Base-by-base conservation (phyloP, 1,139 yeast genomes). In the Pichia sp. region DNA sequence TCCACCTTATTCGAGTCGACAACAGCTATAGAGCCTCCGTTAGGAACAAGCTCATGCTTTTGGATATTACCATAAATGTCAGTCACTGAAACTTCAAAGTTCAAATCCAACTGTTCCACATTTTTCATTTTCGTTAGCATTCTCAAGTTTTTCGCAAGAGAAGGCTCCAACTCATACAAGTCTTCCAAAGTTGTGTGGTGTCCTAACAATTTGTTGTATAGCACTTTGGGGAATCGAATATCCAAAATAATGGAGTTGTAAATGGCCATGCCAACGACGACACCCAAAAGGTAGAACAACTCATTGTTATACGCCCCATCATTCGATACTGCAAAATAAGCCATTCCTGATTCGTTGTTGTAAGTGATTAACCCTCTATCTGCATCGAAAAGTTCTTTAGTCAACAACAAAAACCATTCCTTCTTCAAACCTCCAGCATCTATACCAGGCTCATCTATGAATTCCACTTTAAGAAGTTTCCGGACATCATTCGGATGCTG, bases 351-450 rank as follows among this genome's bases (percentile, higher is more conserved):
- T 59, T 85, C 92, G 26, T 84, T 87, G 36, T 83, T 80, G 61
- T 80, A 79, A 10, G 71, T 67, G 55, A 87, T 79, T 71, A 87
- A 74, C 0, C 90, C 89, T 47, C 83, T 79, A 50, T 74, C 73
- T 0, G 90, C 86, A 63, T 78, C 79, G 64, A 92, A 87, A 2
- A 93, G 69, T 29, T 85, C 84, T 56, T 81, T 79, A 1, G 88
- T 84, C 45, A 93, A 72, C 36, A 90, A 69, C 51, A 84, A 73
- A 68, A 93, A 92, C 98, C 98, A 93, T 66, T 93, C 98, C 66
- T 90, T 92, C 61, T 85, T 81, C 57, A 92, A 75, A 0, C 99
- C 99, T 1, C 98, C 99, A 0, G 90, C 97, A 72, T 93, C 99
- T 26, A 92, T 78, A 0, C 98, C 98, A 0, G 93, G 95, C 65